Evolutionary conservation across 2,329 filamentous ascomycete genomes (phyloP), one percentile per base, ranked within the genome.

Genomic region (Fusarium keratoplasticum): DNA sequence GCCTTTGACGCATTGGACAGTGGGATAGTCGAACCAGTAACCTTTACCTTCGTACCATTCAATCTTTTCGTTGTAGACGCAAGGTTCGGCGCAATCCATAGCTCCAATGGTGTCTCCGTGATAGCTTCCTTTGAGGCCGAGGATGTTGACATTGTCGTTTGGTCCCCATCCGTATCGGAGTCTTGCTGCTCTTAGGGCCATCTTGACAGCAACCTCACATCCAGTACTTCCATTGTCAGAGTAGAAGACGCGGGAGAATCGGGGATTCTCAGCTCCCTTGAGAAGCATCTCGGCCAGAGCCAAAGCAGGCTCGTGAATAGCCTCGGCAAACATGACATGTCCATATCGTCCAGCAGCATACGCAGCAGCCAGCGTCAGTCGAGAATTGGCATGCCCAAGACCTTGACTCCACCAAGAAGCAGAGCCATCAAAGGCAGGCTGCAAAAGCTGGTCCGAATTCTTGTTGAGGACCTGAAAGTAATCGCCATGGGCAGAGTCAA

Each of bases 401-500:
- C 94, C 94, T 82, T 97, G 95, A 0, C 94, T 97, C 94, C 95
- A 97, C 94, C 95, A 97, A 0, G 94, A 96, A 1, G 94, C 94
- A 1, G 94, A 96, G 3, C 92, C 94, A 76, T 97, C 95, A 64
- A 96, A 95, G 0, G 93, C 92, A 1, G 93, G 88, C 2, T 76
- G 76, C 0, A 82, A 71, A 0, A 82, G 70, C 6, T 52, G 60
- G 0, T 70, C 2, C 0, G 54, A 42, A 1, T 18, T 35, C 7
- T 69, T 64, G 36, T 72, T 72, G 18, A 76, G 78, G 0, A 91
- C 91, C 78, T 96, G 92, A 81, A 96, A 97, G 79, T 90, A 91
- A 78, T 96, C 94, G 9, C 92, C 93, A 67, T 93, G 89, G 0
- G 95, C 94, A 0, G 94, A 96, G 80, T 97, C 94, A 65, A 97